Evolutionary conservation across 768 basidiomycete genomes (phyloP).

Genomic region (Boletus eberwhitei): DNA sequence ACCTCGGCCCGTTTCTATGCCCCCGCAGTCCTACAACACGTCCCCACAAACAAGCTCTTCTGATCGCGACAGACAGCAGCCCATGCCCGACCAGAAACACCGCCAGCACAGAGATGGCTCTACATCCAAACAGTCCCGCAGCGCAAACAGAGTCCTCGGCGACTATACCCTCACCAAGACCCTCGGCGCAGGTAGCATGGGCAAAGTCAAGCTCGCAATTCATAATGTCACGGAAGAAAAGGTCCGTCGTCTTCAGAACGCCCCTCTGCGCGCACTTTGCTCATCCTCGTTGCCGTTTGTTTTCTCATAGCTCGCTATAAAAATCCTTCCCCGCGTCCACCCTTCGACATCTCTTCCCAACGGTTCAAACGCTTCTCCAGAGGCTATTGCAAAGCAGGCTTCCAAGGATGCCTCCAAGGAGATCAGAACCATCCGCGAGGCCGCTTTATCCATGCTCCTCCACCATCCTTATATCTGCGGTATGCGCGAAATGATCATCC

Average conservation of each 20-base stretch:
- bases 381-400: conserved; percentile 73
- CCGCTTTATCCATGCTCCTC: conserved; percentile 89
- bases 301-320: conserved; percentile 81
- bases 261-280: not conserved
- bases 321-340: conserved; percentile 89
- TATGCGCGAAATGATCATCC: conserved; percentile 98
- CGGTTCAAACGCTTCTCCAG: conserved; percentile 44
- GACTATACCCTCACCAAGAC: conserved; percentile 97
- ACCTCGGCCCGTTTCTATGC: conserved; percentile 72
- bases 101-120: conserved; percentile 32
- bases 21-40: conserved; percentile 52
- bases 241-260: conserved; percentile 47
- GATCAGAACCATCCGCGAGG: conserved; percentile 92
- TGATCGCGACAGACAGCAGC: conserved; percentile 31
- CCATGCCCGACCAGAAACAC: conserved; percentile 28
- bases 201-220: conserved; percentile 95
- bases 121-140: conserved; percentile 35
- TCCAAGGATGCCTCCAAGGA: conserved; percentile 94
- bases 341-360: conserved; percentile 54
- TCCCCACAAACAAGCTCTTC: conserved; percentile 31
- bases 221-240: conserved; percentile 89
- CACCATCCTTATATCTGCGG: conserved; percentile 99
- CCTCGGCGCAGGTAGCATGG: conserved; percentile 97
- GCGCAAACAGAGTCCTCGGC: conserved; percentile 62
- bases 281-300: conserved; percentile 7